Evolutionary conservation across 768 basidiomycete genomes (phyloP).

Genomic region (Rhodotorula toruloides): DNA sequence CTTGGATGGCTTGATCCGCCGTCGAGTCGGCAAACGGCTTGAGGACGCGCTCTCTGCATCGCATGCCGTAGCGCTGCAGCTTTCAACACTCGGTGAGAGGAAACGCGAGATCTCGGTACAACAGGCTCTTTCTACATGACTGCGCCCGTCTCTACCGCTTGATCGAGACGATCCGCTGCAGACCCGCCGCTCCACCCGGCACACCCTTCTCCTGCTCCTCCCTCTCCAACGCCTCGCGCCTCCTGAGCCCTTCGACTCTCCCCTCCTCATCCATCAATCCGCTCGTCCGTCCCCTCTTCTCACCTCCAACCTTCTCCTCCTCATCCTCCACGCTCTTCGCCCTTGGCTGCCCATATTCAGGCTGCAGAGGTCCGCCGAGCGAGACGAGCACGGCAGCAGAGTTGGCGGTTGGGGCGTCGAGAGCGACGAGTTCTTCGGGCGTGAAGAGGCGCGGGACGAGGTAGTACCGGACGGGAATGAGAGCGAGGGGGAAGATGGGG

Average conservation of each 20-base stretch:
- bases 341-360: conserved; percentile 9
- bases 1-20: no score
- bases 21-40: no score
- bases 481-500: conserved; percentile 75
- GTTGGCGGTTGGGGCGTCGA: conserved; percentile 80
- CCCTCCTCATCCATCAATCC: background rate
- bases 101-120: no score
- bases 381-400: conserved; percentile 41
- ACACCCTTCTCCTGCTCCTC: background rate
- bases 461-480: conserved; percentile 68
- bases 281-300: background rate
- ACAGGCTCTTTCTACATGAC: background rate
- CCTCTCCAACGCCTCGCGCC: background rate
- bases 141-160: conserved; percentile 8
- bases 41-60: no score
- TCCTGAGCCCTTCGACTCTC: background rate
- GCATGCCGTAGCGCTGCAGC: background rate
- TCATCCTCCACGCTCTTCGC: background rate
- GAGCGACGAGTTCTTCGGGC: conserved; percentile 66
- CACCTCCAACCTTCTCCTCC: background rate
- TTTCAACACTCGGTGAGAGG: background rate
- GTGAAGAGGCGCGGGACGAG: conserved; percentile 70
- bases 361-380: conserved; percentile 39
- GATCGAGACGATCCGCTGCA: background rate
- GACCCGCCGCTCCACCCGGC: background rate